Percentiles rank a stretch among this genome's conserved stretches.
These are phyloP conservation scores for Auriculariales sp. DNA, from an alignment of 768 basidiomycete species.

Conservation along the genomic window DNA sequence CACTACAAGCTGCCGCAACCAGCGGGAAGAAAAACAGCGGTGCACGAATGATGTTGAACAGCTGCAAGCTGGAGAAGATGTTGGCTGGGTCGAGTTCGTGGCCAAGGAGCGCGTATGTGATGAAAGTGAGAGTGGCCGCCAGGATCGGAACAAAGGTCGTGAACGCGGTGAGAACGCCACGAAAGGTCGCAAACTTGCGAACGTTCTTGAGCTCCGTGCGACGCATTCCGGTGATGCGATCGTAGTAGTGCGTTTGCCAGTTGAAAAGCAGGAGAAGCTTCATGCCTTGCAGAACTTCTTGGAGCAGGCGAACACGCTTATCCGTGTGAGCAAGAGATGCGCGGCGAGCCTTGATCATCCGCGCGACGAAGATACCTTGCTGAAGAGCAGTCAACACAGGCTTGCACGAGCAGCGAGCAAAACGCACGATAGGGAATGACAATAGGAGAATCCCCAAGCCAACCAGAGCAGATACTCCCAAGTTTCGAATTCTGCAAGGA, in stretches of 20 bases:
- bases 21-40: constrained; percentile 43
- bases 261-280: constrained; percentile 26
- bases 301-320: constrained; percentile 44
- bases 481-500: constrained; percentile 15
- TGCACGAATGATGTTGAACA: constrained; percentile 46
- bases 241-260: constrained; percentile 39
- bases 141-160: constrained; percentile 38
- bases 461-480: constrained; percentile 58
- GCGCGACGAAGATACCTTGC: constrained; percentile 34
- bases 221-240: constrained; percentile 26
- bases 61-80: constrained; percentile 42
- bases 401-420: not conserved
- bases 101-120: constrained; percentile 46
- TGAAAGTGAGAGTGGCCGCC: constrained; percentile 36
- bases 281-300: constrained; percentile 55
- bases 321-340: constrained; percentile 54
- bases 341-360: constrained; percentile 37
- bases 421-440: not conserved
- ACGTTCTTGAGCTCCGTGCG: constrained; percentile 10
- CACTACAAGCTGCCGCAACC: constrained; percentile 31
- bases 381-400: not conserved
- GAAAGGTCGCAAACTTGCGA: constrained; percentile 4
- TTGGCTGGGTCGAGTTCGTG: constrained; percentile 37
- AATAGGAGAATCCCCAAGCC: constrained; percentile 28
- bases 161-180: constrained; percentile 24